Evolutionary conservation across 2,329 filamentous ascomycete genomes (phyloP).

Genomic region (Xylaria sp.): DNA sequence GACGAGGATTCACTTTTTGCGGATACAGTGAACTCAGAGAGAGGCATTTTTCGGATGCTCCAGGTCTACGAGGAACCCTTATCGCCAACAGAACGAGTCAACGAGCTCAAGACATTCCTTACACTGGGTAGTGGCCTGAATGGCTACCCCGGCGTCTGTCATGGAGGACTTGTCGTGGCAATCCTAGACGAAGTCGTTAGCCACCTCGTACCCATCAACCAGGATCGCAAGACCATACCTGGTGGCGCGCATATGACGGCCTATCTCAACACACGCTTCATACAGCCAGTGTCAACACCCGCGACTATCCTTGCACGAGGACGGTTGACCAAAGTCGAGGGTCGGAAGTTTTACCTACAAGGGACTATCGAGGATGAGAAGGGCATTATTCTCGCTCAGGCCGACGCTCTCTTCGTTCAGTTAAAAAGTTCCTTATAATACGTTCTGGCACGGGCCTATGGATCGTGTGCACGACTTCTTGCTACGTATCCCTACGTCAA

Average conservation of each 20-base stretch:
- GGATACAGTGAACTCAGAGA: conserved; percentile 61
- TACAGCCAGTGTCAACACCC: conserved; percentile 63
- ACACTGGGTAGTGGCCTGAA: conserved; percentile 63
- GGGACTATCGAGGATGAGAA: conserved; percentile 55
- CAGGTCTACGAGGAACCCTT: conserved; percentile 55
- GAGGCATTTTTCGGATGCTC: conserved; percentile 61
- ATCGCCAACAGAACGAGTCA: conserved; percentile 41
- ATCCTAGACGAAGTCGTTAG: conserved; percentile 71
- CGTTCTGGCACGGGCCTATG: background rate
- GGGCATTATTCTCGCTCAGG: conserved; percentile 61
- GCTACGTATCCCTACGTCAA: background rate
- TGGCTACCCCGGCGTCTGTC: conserved; percentile 63
- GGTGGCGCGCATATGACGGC: conserved; percentile 57
- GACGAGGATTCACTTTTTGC: conserved; percentile 65
- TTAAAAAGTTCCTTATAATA: conserved; percentile 29
- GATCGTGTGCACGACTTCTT: background rate
- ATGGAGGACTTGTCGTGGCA: conserved; percentile 68
- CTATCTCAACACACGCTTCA: conserved; percentile 66
- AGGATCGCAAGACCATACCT: conserved; percentile 35
- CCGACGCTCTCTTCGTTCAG: conserved; percentile 61
- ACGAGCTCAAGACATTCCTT: conserved; percentile 51
- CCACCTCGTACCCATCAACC: conserved; percentile 59
- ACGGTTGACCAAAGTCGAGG: conserved; percentile 58
- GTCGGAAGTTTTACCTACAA: conserved; percentile 62
- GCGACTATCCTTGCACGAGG: conserved; percentile 60